Evolutionary conservation across 176 grass and related monocot species (phyloP), one percentile per base, ranked within the genome.

Genomic region (Paspalum vaginatum): DNA sequence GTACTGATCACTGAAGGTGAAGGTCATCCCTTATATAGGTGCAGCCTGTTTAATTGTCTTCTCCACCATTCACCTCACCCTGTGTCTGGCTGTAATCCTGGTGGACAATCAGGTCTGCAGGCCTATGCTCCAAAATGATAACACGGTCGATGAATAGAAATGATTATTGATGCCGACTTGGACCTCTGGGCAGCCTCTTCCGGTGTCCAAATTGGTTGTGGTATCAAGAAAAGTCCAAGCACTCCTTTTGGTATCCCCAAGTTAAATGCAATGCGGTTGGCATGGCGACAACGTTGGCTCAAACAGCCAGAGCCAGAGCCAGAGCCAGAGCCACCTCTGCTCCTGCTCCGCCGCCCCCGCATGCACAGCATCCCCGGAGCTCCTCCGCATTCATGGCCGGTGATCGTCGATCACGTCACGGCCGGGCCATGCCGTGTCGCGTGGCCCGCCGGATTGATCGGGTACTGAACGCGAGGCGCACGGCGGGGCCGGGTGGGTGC

Each of bases 241-340:
- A 11, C 48, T 60, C 13, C 49, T 59, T 50, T 32, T 21, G 32
- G 13, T 11, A 10, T 42, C 15, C 45, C 4, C 58, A 17, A 26
- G 59, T 48, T 74, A 38, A 84, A 84, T 68, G 81, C 60, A 8
- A 16, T 8, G 54, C 52, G 37, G n/a, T 15, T 61, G 45, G 53
- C 38, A 26, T 9, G 51, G 50, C 60, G 80, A 67, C 67, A 79
- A 3, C 6, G 10, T n/a, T n/a, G n/a, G n/a, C n/a, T n/a, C n/a
- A n/a, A n/a, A n/a, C n/a, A n/a, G n/a, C n/a, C n/a, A n/a, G n/a
- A n/a, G n/a, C n/a, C n/a, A n/a, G n/a, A n/a, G n/a, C n/a, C n/a
- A n/a, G n/a, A n/a, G n/a, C n/a, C n/a, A n/a, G n/a, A n/a, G n/a
- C n/a, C n/a, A n/a, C n/a, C n/a, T n/a, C n/a, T n/a, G n/a, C 78